phyloP scores from a whole-genome alignment of 805 yeast species.

The Wickerhamiella bombiphila region DNA sequence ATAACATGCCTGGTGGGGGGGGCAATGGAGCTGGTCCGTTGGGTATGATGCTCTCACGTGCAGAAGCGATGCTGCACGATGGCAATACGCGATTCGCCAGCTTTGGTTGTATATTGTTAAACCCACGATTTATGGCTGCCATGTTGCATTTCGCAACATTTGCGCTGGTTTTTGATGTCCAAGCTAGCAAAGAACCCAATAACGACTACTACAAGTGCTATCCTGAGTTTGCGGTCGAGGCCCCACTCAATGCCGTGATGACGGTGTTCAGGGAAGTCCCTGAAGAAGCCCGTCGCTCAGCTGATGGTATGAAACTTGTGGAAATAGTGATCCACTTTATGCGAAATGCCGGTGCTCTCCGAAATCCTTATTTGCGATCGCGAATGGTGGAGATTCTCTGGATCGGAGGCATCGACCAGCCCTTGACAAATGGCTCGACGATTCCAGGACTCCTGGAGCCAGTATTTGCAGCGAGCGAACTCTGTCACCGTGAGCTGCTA shows the following conservation, averaged over 20 bases:
- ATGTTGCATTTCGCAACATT: slow-evolving; percentile 69
- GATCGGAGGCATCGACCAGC: slow-evolving; percentile 43
- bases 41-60: neutral
- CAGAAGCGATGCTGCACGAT: neutral
- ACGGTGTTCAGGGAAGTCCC: slow-evolving; percentile 26
- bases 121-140: slow-evolving; percentile 44
- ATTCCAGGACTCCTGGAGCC: slow-evolving; percentile 54
- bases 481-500: slow-evolving; percentile 51
- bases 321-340: slow-evolving; percentile 62
- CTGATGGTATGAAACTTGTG: slow-evolving; percentile 24
- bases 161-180: slow-evolving; percentile 52
- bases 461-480: slow-evolving; percentile 46
- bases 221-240: slow-evolving; percentile 81
- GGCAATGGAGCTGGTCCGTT: neutral
- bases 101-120: slow-evolving; percentile 45
- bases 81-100: slow-evolving; percentile 27
- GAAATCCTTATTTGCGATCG: slow-evolving; percentile 88
- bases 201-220: slow-evolving; percentile 63
- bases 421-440: slow-evolving; percentile 25
- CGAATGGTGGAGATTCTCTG: slow-evolving; percentile 68
- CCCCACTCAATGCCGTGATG: slow-evolving; percentile 33
- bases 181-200: slow-evolving; percentile 30
- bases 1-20: neutral
- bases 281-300: slow-evolving; percentile 36
- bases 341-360: slow-evolving; percentile 49